Conservation (phyloP, 164 flowering plant species). For the Liriodendron chinense region DNA sequence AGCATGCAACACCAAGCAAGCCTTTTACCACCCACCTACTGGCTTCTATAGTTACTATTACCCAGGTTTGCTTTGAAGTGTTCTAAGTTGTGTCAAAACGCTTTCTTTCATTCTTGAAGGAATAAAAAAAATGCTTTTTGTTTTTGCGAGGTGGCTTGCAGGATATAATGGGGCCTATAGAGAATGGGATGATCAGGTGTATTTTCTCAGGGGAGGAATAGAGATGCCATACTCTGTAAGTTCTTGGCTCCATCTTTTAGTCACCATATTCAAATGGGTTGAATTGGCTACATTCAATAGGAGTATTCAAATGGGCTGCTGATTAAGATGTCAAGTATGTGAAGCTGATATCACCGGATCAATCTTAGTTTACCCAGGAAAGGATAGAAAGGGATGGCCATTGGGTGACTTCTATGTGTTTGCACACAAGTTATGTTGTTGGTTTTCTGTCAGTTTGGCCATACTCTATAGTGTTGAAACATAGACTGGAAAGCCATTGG, state of each 20-base stretch:
- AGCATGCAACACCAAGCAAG: constrained; percentile 27
- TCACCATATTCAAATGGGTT: background rate
- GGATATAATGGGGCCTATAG: constrained; percentile 18
- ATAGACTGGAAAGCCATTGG: too few species aligned
- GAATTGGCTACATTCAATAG: background rate
- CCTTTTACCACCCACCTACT: constrained; percentile 29
- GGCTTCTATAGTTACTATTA: constrained; percentile 34
- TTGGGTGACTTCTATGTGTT: too few species aligned
- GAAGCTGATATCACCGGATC: too few species aligned
- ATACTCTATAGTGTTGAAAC: too few species aligned
- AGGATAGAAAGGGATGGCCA: too few species aligned
- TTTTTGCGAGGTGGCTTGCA: constrained; percentile 2
- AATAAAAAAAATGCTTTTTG: background rate
- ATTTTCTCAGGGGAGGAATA: constrained; percentile 12
- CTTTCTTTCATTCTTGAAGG: background rate
- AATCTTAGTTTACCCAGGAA: too few species aligned
- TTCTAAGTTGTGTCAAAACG: background rate
- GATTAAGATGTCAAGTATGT: too few species aligned
- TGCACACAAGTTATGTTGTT: too few species aligned
- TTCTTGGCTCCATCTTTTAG: background rate
- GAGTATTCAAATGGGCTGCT: background rate
- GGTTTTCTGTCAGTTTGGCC: too few species aligned
- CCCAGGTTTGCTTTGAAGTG: constrained; percentile 32
- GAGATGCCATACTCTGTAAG: constrained; percentile 20
- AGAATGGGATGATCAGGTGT: constrained; percentile 10